Evolutionary conservation across 768 basidiomycete genomes (phyloP).

Genomic region (Mycena indigotica): DNA sequence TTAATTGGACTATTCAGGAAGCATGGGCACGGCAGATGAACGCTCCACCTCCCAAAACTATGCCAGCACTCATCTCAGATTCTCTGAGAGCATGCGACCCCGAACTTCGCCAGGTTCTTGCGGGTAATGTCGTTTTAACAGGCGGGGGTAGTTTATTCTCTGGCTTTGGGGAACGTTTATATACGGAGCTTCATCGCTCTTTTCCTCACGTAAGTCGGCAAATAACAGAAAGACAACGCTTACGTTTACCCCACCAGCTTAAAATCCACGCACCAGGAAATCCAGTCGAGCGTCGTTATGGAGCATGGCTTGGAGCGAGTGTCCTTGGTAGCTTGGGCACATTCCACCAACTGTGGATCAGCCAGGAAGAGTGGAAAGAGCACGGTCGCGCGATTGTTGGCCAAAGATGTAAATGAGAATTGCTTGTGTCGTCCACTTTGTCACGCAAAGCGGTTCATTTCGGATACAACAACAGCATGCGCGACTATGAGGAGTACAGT

Average conservation of each 20-base stretch:
- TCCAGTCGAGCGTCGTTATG: constrained; percentile 85
- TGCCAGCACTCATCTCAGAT: constrained; percentile 75
- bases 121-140: constrained; percentile 93
- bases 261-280: constrained; percentile 94
- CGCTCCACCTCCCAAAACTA: constrained; percentile 70
- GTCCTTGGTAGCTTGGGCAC: constrained; percentile 94
- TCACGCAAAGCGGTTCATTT: not conserved
- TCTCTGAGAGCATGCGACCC: constrained; percentile 86
- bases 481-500: not conserved
- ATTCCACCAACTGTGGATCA: constrained; percentile 97
- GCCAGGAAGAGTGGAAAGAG: constrained; percentile 90
- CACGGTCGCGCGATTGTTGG: constrained; percentile 82
- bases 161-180: constrained; percentile 84
- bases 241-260: constrained; percentile 48
- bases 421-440: constrained; percentile 3
- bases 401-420: constrained; percentile 75
- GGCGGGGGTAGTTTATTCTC: constrained; percentile 88
- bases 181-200: constrained; percentile 70
- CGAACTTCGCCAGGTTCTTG: constrained; percentile 86
- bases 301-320: constrained; percentile 94
- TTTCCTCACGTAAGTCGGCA: constrained; percentile 72
- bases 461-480: not conserved
- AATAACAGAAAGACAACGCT: too few relatives aligned
- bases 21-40: constrained; percentile 41
- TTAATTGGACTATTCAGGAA: constrained; percentile 26